Percentiles rank a stretch among this genome's conserved stretches.
Conservation (phyloP, 768 basidiomycete species). For the Pleurotus pulmonarius region DNA sequence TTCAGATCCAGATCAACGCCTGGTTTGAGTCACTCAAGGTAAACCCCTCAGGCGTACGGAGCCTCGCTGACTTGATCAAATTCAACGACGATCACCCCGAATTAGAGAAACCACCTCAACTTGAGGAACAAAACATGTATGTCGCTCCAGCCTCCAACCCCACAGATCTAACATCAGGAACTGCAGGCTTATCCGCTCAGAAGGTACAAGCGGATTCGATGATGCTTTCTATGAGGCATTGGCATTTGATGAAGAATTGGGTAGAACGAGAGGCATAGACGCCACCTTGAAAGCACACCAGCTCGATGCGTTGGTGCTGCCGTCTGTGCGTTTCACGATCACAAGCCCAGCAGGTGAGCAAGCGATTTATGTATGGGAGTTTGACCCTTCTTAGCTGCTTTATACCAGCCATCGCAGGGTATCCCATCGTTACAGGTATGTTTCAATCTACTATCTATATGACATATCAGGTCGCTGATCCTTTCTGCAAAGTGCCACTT, state of each 20-base stretch:
- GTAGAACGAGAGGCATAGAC: constrained; percentile 51
- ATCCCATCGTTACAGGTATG: constrained; percentile 62
- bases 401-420: constrained; percentile 53
- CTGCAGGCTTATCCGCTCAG: constrained; percentile 30
- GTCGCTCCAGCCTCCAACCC: constrained; percentile 22
- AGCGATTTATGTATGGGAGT: constrained; percentile 6
- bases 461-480: not conserved
- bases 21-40: constrained; percentile 27
- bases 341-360: constrained; percentile 30
- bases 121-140: constrained; percentile 24
- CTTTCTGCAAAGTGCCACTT: constrained; percentile 42
- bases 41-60: constrained; percentile 55
- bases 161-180: not conserved
- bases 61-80: constrained; percentile 51
- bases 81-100: constrained; percentile 52
- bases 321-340: constrained; percentile 35
- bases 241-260: constrained; percentile 40
- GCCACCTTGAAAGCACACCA: constrained; percentile 40
- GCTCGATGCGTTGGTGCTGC: constrained; percentile 52
- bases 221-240: constrained; percentile 42
- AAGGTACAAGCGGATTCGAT: constrained; percentile 38
- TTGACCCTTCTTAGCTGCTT: not conserved
- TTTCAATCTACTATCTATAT: not conserved
- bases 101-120: constrained; percentile 41
- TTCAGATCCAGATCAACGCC: not conserved